Evolutionary conservation across 2,329 filamentous ascomycete genomes (phyloP).

Genomic region (Raffaelea arxii): DNA sequence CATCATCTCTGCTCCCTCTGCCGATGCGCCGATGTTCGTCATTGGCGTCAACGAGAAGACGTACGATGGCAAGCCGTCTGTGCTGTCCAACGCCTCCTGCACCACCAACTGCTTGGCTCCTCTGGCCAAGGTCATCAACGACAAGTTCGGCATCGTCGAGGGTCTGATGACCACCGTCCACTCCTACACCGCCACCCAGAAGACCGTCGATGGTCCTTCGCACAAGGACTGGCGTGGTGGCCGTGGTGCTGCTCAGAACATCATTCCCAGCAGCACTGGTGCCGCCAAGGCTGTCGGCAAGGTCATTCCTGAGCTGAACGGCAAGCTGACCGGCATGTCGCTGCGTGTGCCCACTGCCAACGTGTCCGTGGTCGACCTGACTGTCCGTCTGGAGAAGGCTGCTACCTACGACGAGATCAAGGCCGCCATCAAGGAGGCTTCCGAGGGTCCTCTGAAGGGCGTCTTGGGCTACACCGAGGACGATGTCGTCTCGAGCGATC

Average conservation of each 20-base stretch:
- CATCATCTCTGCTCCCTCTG: conserved; percentile 82
- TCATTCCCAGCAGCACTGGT: conserved; percentile 98
- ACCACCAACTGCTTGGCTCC: conserved; percentile 99
- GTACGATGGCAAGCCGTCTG: conserved; percentile 82
- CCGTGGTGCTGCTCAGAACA: conserved; percentile 98
- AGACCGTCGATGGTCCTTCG: conserved; percentile 97
- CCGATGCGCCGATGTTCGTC: conserved; percentile 99
- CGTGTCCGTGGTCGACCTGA: conserved; percentile 98
- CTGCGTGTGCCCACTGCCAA: conserved; percentile 99
- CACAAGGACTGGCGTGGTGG: conserved; percentile 99
- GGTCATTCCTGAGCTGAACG: conserved; percentile 95
- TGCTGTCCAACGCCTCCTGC: conserved; percentile 99
- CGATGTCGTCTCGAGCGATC: conserved; percentile 85
- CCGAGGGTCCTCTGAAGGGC: conserved; percentile 77
- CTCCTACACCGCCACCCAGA: conserved; percentile 99
- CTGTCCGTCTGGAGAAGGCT: conserved; percentile 83
- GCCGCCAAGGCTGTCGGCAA: conserved; percentile 99
- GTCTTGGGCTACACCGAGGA: conserved; percentile 95
- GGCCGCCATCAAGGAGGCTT: conserved; percentile 75
- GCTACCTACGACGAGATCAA: conserved; percentile 91
- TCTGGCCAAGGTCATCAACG: conserved; percentile 97
- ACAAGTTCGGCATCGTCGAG: conserved; percentile 96
- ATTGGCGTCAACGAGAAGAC: conserved; percentile 96
- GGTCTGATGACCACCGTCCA: conserved; percentile 99
- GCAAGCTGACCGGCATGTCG: conserved; percentile 99